These are phyloP conservation scores for Colletotrichum navitas DNA, from an alignment of 2,329 filamentous ascomycete species.

Conservation along the genomic window DNA sequence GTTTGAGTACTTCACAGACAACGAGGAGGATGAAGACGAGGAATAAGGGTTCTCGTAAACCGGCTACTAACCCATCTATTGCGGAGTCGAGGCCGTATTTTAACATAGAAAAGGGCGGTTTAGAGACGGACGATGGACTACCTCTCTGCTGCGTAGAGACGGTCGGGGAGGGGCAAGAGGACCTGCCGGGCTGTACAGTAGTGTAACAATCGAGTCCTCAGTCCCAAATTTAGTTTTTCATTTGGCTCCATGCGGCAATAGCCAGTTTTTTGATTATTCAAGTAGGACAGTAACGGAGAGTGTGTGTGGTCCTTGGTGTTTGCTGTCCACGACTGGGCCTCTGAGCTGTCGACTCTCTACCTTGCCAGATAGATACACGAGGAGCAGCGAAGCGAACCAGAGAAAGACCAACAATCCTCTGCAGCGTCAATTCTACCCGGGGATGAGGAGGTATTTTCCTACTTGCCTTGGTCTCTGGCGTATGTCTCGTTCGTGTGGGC, in stretches of 20 bases:
- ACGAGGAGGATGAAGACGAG: conserved; percentile 64
- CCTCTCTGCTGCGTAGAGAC: conserved; percentile 11
- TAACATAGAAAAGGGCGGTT: conserved; percentile 33
- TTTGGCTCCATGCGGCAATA: background rate
- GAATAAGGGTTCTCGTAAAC: conserved; percentile 16
- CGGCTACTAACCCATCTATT: conserved; percentile 12
- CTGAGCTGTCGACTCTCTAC: background rate
- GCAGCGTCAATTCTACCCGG: background rate
- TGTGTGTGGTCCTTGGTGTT: background rate
- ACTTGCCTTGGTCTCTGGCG: background rate
- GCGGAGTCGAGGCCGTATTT: conserved; percentile 8
- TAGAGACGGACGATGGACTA: background rate
- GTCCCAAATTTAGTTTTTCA: background rate
- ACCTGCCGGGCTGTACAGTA: conserved; percentile 23
- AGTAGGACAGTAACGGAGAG: too few relatives aligned
- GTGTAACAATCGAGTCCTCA: conserved; percentile 31
- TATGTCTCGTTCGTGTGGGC: background rate
- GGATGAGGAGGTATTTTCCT: background rate
- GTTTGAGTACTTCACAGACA: conserved; percentile 84
- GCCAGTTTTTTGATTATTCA: background rate
- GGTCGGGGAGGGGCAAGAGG: conserved; percentile 9
- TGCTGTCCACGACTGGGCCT: background rate
- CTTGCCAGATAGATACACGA: background rate
- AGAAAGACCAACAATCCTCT: background rate
- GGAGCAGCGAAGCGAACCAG: background rate